Evolutionary conservation across 352 stramenopile genomes (phyloP).

Genomic region (Globisporangium megalacanthum): DNA sequence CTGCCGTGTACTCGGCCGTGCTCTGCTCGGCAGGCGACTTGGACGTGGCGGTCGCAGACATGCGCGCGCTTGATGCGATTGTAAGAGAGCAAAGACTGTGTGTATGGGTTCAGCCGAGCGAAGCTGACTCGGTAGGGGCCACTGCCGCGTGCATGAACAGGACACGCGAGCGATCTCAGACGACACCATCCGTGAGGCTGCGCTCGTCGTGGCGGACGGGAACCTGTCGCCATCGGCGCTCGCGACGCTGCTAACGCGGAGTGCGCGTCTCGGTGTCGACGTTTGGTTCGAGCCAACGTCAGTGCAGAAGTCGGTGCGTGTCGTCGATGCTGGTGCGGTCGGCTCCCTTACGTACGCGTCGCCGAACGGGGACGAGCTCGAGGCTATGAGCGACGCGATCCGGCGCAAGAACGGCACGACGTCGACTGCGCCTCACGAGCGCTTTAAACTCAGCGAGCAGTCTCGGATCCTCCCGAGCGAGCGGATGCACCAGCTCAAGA

Average conservation of each 20-base stretch:
- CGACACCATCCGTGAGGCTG: conserved; percentile 38
- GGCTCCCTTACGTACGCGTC: conserved; percentile 63
- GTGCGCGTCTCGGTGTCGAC: conserved; percentile 27
- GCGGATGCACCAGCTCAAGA: conserved; percentile 53
- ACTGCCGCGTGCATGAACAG: conserved; percentile 13
- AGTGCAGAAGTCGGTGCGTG: conserved; percentile 68
- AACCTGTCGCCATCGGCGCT: conserved; percentile 59
- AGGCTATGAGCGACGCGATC: conserved; percentile 64
- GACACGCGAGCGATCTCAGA: conserved; percentile 36
- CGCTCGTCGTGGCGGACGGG: conserved; percentile 69
- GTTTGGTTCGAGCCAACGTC: conserved; percentile 86
- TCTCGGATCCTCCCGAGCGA: conserved; percentile 33
- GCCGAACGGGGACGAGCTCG: conserved; percentile 71
- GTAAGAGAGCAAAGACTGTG: conserved; percentile 20
- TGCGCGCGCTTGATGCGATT: conserved; percentile 73
- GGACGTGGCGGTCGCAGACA: conserved; percentile 83
- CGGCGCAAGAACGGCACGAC: conserved; percentile 19
- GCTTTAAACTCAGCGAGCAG: conserved; percentile 49
- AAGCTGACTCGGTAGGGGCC: too few relatives aligned
- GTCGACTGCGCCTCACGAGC: conserved; percentile 20
- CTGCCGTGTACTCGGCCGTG: conserved; percentile 84
- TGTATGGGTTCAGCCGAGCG: background rate
- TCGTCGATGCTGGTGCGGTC: conserved; percentile 45
- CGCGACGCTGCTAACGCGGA: conserved; percentile 39
- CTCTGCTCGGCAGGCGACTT: conserved; percentile 74